These are phyloP conservation scores for Takashimella tepidaria DNA, from an alignment of 1,284 basidiomycete genomes.

Conservation along the genomic window DNA sequence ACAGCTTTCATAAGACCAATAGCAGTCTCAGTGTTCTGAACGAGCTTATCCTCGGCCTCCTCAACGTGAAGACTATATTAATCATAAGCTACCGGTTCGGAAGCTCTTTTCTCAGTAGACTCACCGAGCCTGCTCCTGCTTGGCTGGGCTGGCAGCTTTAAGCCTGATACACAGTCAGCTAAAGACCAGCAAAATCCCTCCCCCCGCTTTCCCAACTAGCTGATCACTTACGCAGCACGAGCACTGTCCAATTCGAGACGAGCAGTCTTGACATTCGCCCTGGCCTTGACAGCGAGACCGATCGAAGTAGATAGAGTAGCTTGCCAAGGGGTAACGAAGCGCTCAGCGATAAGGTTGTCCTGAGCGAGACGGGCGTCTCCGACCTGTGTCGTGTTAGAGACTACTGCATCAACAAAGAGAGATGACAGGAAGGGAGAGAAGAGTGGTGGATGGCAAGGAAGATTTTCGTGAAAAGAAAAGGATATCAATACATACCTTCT, in stretches of 20 bases:
- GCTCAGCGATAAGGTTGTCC: slow-evolving; percentile 66
- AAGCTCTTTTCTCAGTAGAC: slow-evolving; percentile 15
- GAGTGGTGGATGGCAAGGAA: neutral
- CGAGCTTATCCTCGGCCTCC: slow-evolving; percentile 91
- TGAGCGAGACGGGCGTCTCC: slow-evolving; percentile 78
- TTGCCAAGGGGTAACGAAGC: slow-evolving; percentile 89
- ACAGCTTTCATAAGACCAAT: slow-evolving; percentile 98
- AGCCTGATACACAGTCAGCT: too few species aligned
- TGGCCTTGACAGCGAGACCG: slow-evolving; percentile 80
- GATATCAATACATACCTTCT: slow-evolving; percentile 53
- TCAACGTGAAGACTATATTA: slow-evolving; percentile 70
- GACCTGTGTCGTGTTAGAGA: slow-evolving; percentile 50
- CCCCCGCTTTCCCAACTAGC: too few species aligned
- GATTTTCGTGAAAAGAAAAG: neutral
- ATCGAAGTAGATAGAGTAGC: slow-evolving; percentile 74
- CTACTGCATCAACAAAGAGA: neutral
- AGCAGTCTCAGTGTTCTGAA: slow-evolving; percentile 95
- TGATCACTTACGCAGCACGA: slow-evolving; percentile 48
- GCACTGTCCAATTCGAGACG: slow-evolving; percentile 72
- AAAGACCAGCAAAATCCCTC: too few species aligned
- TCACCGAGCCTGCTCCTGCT: slow-evolving; percentile 75
- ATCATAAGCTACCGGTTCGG: slow-evolving; percentile 44
- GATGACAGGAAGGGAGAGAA: neutral
- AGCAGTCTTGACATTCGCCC: slow-evolving; percentile 78
- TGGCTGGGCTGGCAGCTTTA: slow-evolving; percentile 66